Conservation (phyloP, 768 basidiomycete genomes). For the Boletus vermiculosoides region DNA sequence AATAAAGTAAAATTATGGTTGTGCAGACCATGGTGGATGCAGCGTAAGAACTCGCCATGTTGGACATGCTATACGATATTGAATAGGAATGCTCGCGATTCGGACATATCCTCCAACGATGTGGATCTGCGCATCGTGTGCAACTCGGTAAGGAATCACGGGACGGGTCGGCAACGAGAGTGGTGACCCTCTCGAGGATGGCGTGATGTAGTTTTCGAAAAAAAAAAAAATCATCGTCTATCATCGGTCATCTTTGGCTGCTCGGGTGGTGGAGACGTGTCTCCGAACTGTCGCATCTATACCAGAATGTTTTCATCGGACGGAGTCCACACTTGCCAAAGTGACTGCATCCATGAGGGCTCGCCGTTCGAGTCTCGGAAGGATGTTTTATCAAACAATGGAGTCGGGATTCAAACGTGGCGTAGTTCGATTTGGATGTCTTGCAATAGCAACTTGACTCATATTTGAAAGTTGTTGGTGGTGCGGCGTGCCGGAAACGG, state of each 20-base stretch:
- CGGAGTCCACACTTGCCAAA: conserved; percentile 49
- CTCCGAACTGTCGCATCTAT: conserved; percentile 63
- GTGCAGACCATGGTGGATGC: not conserved
- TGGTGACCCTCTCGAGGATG: conserved; percentile 77
- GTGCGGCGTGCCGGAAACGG: no score
- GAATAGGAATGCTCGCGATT: conserved; percentile 89
- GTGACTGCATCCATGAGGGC: conserved; percentile 81
- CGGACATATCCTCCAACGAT: conserved; percentile 91
- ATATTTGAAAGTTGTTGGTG: no score
- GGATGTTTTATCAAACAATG: no score
- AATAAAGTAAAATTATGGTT: conserved; percentile 1
- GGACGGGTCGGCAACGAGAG: not conserved
- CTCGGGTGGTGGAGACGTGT: conserved; percentile 75
- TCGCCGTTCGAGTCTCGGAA: conserved; percentile 88
- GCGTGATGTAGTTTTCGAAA: conserved; percentile 88
- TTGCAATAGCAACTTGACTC: no score
- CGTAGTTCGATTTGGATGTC: no score
- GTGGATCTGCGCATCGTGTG: conserved; percentile 60
- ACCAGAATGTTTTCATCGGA: not conserved
- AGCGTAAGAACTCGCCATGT: conserved; percentile 70
- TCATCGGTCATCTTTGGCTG: conserved; percentile 69
- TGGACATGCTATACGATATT: conserved; percentile 92
- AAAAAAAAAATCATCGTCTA: conserved; percentile 83
- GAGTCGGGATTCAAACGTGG: no score
- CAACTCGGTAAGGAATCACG: not conserved